Evolutionary conservation across 768 basidiomycete species (phyloP).

Genomic region (Mycena vitilis): DNA sequence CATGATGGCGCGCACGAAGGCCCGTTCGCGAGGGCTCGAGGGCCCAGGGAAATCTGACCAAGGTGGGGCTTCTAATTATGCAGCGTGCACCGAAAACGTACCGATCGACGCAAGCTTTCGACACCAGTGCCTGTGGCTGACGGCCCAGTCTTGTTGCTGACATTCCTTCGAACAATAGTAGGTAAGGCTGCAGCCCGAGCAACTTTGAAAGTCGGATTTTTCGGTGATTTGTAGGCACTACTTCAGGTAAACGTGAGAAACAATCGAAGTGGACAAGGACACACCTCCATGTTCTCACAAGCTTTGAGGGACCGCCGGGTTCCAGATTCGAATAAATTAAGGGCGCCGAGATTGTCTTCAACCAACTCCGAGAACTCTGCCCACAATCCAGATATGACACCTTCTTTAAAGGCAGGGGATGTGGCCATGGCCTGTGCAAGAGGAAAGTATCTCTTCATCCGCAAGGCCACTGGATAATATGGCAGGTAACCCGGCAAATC

Average conservation of each 20-base stretch:
- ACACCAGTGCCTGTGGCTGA: background rate
- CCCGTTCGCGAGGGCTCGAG: background rate
- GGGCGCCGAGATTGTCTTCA: background rate
- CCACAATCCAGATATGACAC: background rate
- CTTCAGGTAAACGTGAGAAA: background rate
- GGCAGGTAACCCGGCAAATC: background rate
- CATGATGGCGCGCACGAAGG: slow-evolving; percentile 1
- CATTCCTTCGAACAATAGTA: slow-evolving; percentile 6
- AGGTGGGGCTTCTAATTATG: too few species aligned
- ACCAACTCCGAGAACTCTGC: background rate
- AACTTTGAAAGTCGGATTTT: background rate
- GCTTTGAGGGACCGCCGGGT: background rate
- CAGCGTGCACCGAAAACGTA: too few species aligned
- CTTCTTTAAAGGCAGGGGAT: background rate
- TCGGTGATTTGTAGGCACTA: background rate
- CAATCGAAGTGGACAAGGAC: too few species aligned
- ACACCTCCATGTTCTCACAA: background rate
- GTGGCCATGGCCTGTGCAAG: background rate
- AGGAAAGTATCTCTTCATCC: background rate
- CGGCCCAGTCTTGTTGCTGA: background rate
- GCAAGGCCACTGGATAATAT: background rate
- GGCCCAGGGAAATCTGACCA: background rate
- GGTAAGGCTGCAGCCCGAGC: background rate
- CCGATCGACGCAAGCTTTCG: background rate
- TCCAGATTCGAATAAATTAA: background rate